A percentile compares a stretch with the other conserved stretches of the same genome.
phyloP scores from a whole-genome alignment of 371 early-diverging fungal genomes.

The Haplosporangium sp. region DNA sequence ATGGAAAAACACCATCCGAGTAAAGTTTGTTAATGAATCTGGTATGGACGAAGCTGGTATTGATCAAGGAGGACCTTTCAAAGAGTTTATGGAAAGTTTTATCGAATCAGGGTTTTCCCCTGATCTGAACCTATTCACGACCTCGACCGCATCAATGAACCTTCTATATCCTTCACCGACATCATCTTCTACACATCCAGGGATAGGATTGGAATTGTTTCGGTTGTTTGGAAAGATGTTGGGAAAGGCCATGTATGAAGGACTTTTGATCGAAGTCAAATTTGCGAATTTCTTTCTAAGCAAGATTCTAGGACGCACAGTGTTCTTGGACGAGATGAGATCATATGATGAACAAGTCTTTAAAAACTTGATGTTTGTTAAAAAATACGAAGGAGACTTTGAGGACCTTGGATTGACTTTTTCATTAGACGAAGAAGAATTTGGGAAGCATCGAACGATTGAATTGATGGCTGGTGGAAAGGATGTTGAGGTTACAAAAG shows the following conservation, averaged over 20 bases:
- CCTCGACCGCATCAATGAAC: conserved; percentile 70
- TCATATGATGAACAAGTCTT: conserved; percentile 86
- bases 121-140: conserved; percentile 75
- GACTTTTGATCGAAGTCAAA: conserved; percentile 85
- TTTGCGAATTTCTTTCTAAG: conserved; percentile 91
- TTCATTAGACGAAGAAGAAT: conserved; percentile 70
- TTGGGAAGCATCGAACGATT: conserved; percentile 61
- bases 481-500: conserved; percentile 76
- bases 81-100: conserved; percentile 90
- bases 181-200: conserved; percentile 59
- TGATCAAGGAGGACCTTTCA: conserved; percentile 95
- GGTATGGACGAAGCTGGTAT: conserved; percentile 90
- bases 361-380: conserved; percentile 82
- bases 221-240: conserved; percentile 89
- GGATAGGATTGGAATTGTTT: conserved; percentile 68
- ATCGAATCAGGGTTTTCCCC: conserved; percentile 83
- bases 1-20: conserved; percentile 82
- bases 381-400: conserved; percentile 78
- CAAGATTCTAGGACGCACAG: conserved; percentile 80
- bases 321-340: conserved; percentile 85
- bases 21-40: conserved; percentile 84
- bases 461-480: conserved; percentile 73
- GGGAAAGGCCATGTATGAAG: conserved; percentile 93
- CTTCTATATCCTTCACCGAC: conserved; percentile 77
- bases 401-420: conserved; percentile 78